These are phyloP conservation scores for Jatropha multifida DNA, from an alignment of 441 rosid species.

Conservation along the genomic window DNA sequence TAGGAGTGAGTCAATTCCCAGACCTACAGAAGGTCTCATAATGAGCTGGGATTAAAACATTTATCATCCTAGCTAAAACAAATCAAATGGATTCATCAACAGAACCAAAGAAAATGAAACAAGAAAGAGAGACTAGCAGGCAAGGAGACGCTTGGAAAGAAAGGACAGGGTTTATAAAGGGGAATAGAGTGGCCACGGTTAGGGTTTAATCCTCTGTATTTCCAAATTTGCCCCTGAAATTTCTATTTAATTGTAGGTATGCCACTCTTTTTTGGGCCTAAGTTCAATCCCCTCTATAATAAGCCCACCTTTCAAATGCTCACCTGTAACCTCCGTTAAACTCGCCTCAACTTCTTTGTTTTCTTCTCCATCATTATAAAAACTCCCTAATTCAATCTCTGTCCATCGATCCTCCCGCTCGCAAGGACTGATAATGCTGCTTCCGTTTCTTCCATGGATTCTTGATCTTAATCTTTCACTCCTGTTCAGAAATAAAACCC, in stretches of 20 bases:
- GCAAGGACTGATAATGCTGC: neutral
- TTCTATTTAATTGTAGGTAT: neutral
- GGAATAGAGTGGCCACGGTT: slow-evolving; percentile 3
- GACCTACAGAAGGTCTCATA: slow-evolving; percentile 64
- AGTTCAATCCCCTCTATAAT: slow-evolving; percentile 49
- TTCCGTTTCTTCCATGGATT: slow-evolving; percentile 14
- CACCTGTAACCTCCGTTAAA: slow-evolving; percentile 38
- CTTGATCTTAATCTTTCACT: slow-evolving; percentile 12
- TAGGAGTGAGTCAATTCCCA: slow-evolving; percentile 42
- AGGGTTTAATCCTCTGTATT: neutral
- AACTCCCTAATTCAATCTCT: slow-evolving; percentile 53
- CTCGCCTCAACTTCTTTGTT: slow-evolving; percentile 38
- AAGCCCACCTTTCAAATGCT: slow-evolving; percentile 58
- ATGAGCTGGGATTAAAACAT: slow-evolving; percentile 67
- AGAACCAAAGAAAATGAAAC: too few relatives aligned
- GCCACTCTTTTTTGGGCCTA: slow-evolving; percentile 34
- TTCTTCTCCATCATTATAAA: slow-evolving; percentile 27
- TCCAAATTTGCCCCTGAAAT: neutral
- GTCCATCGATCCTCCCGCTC: slow-evolving; percentile 52
- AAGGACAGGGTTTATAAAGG: neutral
- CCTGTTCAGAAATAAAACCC: neutral
- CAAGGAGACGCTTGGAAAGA: too few relatives aligned
- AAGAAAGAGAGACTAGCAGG: too few relatives aligned
- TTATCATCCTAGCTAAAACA: slow-evolving; percentile 46
- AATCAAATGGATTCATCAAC: neutral